Conservation (phyloP, 495 filamentous ascomycete genomes). For the Aspergillus steynii region DNA sequence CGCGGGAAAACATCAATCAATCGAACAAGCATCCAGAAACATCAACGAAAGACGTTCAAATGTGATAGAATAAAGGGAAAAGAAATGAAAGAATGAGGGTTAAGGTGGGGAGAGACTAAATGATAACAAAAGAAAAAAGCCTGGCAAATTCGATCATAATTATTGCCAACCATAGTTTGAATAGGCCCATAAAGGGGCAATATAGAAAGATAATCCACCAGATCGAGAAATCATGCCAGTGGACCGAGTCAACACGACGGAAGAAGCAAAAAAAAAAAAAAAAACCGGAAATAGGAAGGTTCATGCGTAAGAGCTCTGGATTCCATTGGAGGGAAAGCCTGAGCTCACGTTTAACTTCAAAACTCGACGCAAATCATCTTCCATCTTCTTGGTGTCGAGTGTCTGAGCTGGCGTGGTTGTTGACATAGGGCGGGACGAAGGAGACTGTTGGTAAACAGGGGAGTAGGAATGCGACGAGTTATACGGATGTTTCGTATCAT, state of each 20-base stretch:
- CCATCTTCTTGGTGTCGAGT: conserved; percentile 48
- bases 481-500: background rate
- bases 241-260: background rate
- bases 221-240: background rate
- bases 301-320: conserved; percentile 44
- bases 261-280: background rate
- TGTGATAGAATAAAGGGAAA: background rate
- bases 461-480: conserved; percentile 11
- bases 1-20: background rate
- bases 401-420: conserved; percentile 27
- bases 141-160: background rate
- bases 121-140: background rate
- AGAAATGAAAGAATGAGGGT: background rate
- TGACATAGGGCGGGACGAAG: conserved; percentile 26
- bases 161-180: background rate
- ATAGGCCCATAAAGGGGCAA: background rate
- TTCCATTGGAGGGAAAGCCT: conserved; percentile 30
- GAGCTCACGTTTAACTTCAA: conserved; percentile 47
- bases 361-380: conserved; percentile 55
- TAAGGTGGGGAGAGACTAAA: background rate
- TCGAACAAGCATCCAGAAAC: background rate
- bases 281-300: conserved; percentile 4
- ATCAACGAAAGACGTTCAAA: background rate
- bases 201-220: background rate
- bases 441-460: conserved; percentile 25